These are phyloP conservation scores for Hanseniaspora osmophila DNA, from an alignment of 805 yeast genomes.

Conservation along the genomic window DNA sequence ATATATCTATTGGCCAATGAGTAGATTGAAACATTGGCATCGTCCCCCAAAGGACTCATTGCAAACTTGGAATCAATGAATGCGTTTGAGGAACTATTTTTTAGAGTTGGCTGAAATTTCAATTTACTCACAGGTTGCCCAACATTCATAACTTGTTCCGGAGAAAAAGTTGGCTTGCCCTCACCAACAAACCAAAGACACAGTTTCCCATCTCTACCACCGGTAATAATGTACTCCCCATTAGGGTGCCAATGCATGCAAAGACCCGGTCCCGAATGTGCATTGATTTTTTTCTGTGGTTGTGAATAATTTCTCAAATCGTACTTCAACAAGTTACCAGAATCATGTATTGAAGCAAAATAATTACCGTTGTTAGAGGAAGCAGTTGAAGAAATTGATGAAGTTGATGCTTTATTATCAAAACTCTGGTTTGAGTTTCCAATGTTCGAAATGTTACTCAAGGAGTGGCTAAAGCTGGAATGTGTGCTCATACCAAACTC, in stretches of 20 bases:
- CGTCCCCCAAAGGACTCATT: conserved; percentile 58
- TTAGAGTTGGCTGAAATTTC: conserved; percentile 19
- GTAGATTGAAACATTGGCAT: conserved; percentile 52
- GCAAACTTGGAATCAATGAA: conserved; percentile 51
- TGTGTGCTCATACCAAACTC: background rate
- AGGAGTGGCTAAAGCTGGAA: background rate
- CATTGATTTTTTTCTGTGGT: conserved; percentile 61
- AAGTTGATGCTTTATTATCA: background rate
- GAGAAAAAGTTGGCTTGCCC: conserved; percentile 20
- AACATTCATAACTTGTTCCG: conserved; percentile 60
- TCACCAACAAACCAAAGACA: conserved; percentile 24
- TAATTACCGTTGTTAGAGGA: conserved; percentile 23
- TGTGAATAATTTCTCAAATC: conserved; percentile 59
- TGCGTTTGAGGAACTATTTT: conserved; percentile 15
- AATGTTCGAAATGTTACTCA: background rate
- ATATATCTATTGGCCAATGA: conserved; percentile 56
- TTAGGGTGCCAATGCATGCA: conserved; percentile 83
- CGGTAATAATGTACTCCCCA: conserved; percentile 67
- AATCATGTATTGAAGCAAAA: conserved; percentile 73
- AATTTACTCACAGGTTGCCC: conserved; percentile 62
- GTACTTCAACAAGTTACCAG: conserved; percentile 77
- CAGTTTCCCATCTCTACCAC: conserved; percentile 69
- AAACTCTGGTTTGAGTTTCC: background rate
- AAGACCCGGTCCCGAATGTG: conserved; percentile 85
- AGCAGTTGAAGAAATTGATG: background rate